Evolutionary conservation across 371 early-diverging fungal species (phyloP).

Genomic region (Funneliformis caledonium): DNA sequence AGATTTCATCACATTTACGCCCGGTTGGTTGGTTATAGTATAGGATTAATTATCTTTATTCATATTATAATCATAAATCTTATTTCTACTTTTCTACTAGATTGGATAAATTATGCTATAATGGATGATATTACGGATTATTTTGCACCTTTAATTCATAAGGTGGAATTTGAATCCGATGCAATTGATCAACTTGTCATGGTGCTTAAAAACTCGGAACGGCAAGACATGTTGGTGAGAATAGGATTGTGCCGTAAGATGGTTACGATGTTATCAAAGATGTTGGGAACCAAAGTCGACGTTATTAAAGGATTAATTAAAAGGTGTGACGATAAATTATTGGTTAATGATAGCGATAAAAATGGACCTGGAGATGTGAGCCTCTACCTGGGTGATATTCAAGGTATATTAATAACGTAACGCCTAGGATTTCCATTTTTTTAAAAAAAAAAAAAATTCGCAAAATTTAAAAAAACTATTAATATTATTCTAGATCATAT

Average conservation of each 20-base stretch:
- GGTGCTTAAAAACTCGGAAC: slow-evolving; percentile 85
- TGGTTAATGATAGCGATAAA: slow-evolving; percentile 42
- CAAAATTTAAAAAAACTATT: neutral
- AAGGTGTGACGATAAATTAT: slow-evolving; percentile 64
- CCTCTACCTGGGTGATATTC: slow-evolving; percentile 91
- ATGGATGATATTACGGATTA: slow-evolving; percentile 86
- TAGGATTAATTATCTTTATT: neutral
- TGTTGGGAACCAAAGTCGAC: slow-evolving; percentile 81
- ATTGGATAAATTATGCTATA: slow-evolving; percentile 90
- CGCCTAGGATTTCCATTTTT: neutral
- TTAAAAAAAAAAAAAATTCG: neutral
- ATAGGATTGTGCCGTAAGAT: slow-evolving; percentile 84
- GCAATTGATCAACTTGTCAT: slow-evolving; percentile 90
- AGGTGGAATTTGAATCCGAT: slow-evolving; percentile 89
- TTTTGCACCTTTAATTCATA: slow-evolving; percentile 78
- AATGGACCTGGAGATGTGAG: slow-evolving; percentile 63
- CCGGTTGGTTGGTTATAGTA: slow-evolving; percentile 47
- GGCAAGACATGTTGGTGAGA: slow-evolving; percentile 85
- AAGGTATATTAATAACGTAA: slow-evolving; percentile 52
- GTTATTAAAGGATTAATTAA: slow-evolving; percentile 81
- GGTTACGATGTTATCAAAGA: slow-evolving; percentile 74
- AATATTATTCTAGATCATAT: slow-evolving; percentile 75
- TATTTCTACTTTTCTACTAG: slow-evolving; percentile 48
- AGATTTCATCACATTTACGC: slow-evolving; percentile 66
- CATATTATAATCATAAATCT: neutral